Conservation (phyloP, 1,284 basidiomycete genomes). For the Neonothopanus nambi region DNA sequence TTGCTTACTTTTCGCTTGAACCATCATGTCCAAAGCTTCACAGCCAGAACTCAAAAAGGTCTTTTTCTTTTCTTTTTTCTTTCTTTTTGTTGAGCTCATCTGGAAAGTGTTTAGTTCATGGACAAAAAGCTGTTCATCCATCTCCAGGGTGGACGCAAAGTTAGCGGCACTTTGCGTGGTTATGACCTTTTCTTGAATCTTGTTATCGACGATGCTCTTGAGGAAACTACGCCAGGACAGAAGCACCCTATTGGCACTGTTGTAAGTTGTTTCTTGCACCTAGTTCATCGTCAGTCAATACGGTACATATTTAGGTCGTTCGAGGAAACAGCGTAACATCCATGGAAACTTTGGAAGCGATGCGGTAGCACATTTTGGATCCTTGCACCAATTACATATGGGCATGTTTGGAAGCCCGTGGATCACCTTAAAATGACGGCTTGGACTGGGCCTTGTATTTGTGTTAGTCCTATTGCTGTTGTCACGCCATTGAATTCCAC, state of each 20-base stretch:
- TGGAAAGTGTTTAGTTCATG: constrained; percentile 81
- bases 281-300: constrained; percentile 15
- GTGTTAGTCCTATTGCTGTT: background rate
- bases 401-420: too few species aligned
- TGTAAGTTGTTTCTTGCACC: constrained; percentile 50
- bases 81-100: background rate
- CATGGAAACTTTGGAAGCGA: constrained; percentile 80
- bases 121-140: constrained; percentile 96
- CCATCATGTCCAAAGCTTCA: constrained; percentile 84
- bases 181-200: constrained; percentile 99
- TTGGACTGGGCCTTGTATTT: too few species aligned
- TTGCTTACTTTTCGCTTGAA: constrained; percentile 13
- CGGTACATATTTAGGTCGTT: constrained; percentile 69
- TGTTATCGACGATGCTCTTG: constrained; percentile 93
- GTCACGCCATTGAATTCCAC: background rate
- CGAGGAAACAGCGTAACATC: constrained; percentile 94
- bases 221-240: constrained; percentile 89
- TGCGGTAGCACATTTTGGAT: constrained; percentile 40
- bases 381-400: too few species aligned
- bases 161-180: constrained; percentile 93
- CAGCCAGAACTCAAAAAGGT: constrained; percentile 96
- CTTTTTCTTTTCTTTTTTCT: constrained; percentile 11
- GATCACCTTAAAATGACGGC: too few species aligned
- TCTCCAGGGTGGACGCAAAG: constrained; percentile 94
- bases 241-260: constrained; percentile 89